Base-by-base conservation (phyloP, 345 rosid species). In the Euclidium syriacum region DNA sequence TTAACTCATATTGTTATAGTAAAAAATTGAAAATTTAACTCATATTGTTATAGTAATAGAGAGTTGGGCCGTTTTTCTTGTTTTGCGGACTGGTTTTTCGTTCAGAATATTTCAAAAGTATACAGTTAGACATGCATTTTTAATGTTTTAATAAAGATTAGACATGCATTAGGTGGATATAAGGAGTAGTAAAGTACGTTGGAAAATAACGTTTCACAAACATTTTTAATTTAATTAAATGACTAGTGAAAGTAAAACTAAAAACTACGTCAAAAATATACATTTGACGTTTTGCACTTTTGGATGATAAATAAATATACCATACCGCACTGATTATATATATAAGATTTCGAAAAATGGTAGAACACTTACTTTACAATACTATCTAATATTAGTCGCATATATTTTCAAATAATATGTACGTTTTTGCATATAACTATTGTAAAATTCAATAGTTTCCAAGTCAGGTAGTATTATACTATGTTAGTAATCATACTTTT, bases 121-220 rank as follows among this genome's bases (percentile, higher is more conserved):
- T 7, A 19, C 25, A 12, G 20, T 16, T 64, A 2, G 46, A 33
- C 62, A 65, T 54, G 19, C 20, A 17, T 35, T 55, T 35, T n/a
- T n/a, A n/a, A n/a, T n/a, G n/a, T n/a, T n/a, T n/a, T n/a, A n/a
- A n/a, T n/a, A n/a, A n/a, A n/a, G n/a, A n/a, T 16, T 64, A 2
- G 46, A 33, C 62, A 65, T 54, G 19, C 20, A 17, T 35, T 55
- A 25, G 56, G 40, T 65, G 38, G 38, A 54, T 55, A 34, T 53
- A 22, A 23, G n/a, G n/a, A 41, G 26, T 40, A 46, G n/a, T n/a
- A n/a, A n/a, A n/a, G n/a, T n/a, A n/a, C n/a, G n/a, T n/a, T n/a
- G n/a, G n/a, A n/a, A n/a, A n/a, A n/a, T n/a, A n/a, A n/a, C 5
- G 20, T 40, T 10, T 17, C 34, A 51, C 56, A 29, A 4, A 16